A percentile compares a stretch with the other conserved stretches of the same genome.
These are phyloP conservation scores for Santalum album DNA, from an alignment of 164 flowering plant species.

Conservation along the genomic window DNA sequence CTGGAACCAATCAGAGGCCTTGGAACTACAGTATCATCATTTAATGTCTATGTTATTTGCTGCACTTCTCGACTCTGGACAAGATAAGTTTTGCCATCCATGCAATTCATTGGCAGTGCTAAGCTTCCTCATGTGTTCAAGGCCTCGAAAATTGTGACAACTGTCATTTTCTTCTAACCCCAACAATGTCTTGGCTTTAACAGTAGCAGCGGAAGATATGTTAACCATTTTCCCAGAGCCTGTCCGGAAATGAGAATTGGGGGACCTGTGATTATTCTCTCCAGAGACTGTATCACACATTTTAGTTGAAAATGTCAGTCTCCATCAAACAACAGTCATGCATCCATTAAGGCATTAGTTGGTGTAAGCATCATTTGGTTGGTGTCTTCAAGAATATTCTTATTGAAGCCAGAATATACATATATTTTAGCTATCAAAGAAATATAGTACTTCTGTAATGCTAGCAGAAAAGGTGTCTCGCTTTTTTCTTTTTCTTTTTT, in stretches of 20 bases:
- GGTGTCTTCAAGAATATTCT: too few species aligned
- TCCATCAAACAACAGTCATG: too few species aligned
- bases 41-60: not conserved
- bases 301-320: too few species aligned
- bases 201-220: constrained; percentile 61
- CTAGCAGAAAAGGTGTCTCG: too few species aligned
- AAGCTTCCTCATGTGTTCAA: constrained; percentile 8
- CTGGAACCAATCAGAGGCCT: constrained; percentile 8
- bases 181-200: constrained; percentile 63
- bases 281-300: constrained; percentile 22
- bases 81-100: constrained; percentile 15
- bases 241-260: constrained; percentile 47
- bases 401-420: too few species aligned
- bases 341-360: too few species aligned
- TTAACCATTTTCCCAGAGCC: constrained; percentile 57
- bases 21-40: constrained; percentile 11
- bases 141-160: constrained; percentile 10
- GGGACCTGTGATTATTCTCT: constrained; percentile 13
- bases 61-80: constrained; percentile 14
- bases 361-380: not conserved
- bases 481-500: too few species aligned
- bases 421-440: too few species aligned
- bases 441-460: too few species aligned
- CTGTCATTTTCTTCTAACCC: constrained; percentile 41
- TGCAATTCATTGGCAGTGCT: constrained; percentile 5